phyloP scores from a whole-genome alignment of 1,284 basidiomycete genomes.

The Rhodotorula sp. region DNA sequence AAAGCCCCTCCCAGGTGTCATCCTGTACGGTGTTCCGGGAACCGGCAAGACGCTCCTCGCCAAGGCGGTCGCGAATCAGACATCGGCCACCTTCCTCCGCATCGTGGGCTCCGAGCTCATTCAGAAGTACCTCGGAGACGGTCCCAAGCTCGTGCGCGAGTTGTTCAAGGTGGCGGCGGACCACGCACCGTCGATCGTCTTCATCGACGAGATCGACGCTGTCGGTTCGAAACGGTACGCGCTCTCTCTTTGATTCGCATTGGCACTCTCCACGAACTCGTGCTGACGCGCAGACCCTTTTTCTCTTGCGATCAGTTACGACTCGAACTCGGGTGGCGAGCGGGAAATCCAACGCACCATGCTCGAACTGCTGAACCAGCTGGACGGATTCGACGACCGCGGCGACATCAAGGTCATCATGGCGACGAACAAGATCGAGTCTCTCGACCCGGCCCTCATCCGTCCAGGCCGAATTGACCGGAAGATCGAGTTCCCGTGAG shows the following conservation, averaged over 20 bases:
- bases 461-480: conserved; percentile 97
- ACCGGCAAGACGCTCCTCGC: conserved; percentile 98
- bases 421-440: conserved; percentile 91
- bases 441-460: conserved; percentile 92
- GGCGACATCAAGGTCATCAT: conserved; percentile 96
- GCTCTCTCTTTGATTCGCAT: background rate
- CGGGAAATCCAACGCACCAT: conserved; percentile 53
- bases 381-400: conserved; percentile 98
- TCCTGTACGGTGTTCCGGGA: conserved; percentile 96
- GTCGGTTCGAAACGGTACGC: conserved; percentile 52
- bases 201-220: conserved; percentile 55
- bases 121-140: conserved; percentile 98
- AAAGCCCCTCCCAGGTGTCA: conserved; percentile 65
- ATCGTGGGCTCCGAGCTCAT: conserved; percentile 98
- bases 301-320: conserved; percentile 45
- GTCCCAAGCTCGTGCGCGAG: conserved; percentile 54
- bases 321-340: conserved; percentile 53
- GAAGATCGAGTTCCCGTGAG: conserved; percentile 67
- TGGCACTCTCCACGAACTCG: too few relatives aligned
- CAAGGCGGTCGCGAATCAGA: conserved; percentile 98
- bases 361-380: conserved; percentile 60
- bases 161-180: conserved; percentile 54
- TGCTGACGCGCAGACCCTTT: background rate
- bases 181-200: conserved; percentile 53
- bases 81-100: conserved; percentile 95